These are phyloP conservation scores for Trichoderma lentiforme DNA, from an alignment of 2,329 filamentous ascomycete species.

Conservation along the genomic window DNA sequence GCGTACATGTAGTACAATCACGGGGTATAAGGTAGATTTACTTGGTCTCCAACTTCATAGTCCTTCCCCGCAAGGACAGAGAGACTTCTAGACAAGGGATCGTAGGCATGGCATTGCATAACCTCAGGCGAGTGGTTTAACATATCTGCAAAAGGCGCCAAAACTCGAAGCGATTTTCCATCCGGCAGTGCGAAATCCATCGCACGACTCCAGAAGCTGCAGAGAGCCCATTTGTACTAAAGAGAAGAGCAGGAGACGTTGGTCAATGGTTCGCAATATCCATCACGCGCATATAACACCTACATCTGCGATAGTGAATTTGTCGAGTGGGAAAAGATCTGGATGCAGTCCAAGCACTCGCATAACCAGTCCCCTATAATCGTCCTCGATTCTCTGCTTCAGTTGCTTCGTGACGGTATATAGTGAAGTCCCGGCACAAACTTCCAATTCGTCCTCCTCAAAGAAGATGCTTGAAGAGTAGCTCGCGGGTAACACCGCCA, in stretches of 20 bases:
- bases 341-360: constrained; percentile 30
- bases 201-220: constrained; percentile 28
- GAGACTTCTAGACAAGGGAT: constrained; percentile 31
- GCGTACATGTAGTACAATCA: constrained; percentile 9
- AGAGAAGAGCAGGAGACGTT: constrained; percentile 16
- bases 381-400: constrained; percentile 28
- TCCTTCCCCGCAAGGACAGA: constrained; percentile 27
- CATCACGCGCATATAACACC: constrained; percentile 22
- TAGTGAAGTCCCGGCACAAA: constrained; percentile 33
- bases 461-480: constrained; percentile 37
- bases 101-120: constrained; percentile 35
- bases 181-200: constrained; percentile 32
- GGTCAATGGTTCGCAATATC: neutral
- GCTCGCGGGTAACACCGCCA: constrained; percentile 30
- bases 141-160: constrained; percentile 38
- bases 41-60: constrained; percentile 36
- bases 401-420: constrained; percentile 33
- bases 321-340: constrained; percentile 32
- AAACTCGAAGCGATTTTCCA: constrained; percentile 20
- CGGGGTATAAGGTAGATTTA: constrained; percentile 24
- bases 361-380: constrained; percentile 29
- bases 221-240: constrained; percentile 38
- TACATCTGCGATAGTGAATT: constrained; percentile 35
- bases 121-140: constrained; percentile 35
- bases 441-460: constrained; percentile 32